Percentiles rank a stretch among this genome's conserved stretches.
These are phyloP conservation scores for Apiospora aurea DNA, from an alignment of 2,329 filamentous ascomycete genomes.

Conservation along the genomic window DNA sequence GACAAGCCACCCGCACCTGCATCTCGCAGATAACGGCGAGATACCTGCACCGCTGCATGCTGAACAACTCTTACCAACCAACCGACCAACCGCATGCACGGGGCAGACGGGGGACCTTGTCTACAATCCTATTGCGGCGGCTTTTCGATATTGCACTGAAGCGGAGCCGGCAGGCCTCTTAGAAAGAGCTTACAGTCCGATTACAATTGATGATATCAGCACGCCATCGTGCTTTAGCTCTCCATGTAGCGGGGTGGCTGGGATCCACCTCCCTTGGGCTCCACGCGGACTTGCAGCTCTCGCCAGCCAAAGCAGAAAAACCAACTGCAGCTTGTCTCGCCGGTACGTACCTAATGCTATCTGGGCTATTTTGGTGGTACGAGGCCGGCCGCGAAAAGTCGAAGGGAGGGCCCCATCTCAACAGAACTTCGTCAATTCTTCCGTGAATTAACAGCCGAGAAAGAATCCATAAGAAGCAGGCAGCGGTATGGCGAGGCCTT, in stretches of 20 bases:
- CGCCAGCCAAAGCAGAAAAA: neutral
- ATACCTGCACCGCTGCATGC: neutral
- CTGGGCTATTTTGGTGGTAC: slow-evolving; percentile 12
- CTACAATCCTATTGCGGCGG: neutral
- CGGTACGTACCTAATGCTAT: slow-evolving; percentile 18
- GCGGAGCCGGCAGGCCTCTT: neutral
- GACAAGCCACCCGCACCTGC: neutral
- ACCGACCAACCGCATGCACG: neutral
- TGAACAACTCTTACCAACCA: neutral
- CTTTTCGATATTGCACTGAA: neutral
- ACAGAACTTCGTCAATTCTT: neutral
- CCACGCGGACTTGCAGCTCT: neutral
- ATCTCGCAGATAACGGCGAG: neutral
- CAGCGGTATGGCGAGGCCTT: neutral
- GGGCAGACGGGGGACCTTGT: neutral
- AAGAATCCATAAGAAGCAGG: neutral
- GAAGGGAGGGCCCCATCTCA: neutral
- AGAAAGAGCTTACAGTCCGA: slow-evolving; percentile 14
- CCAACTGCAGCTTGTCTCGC: neutral
- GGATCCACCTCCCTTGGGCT: neutral
- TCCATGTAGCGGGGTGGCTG: neutral
- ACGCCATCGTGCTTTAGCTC: slow-evolving; percentile 14
- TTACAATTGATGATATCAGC: slow-evolving; percentile 22
- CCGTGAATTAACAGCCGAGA: neutral
- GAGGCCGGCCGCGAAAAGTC: neutral